phyloP scores from a whole-genome alignment of 129 eudicot genomes.

The Tanacetum coccineum region DNA sequence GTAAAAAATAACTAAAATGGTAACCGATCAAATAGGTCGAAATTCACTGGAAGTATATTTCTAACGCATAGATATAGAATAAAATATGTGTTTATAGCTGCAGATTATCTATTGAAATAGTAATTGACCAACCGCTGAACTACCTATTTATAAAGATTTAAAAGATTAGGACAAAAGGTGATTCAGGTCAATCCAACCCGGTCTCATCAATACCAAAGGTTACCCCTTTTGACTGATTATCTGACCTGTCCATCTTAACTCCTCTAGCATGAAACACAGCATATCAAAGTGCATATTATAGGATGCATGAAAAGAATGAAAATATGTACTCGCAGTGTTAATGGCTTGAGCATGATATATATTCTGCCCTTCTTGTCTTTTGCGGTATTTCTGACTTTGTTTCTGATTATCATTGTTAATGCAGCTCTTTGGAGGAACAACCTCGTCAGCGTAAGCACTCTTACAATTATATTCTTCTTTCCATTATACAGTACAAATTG shows the following conservation, averaged over 20 bases:
- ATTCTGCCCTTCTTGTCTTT: not conserved
- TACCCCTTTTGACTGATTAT: not conserved
- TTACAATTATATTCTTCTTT: slow-evolving; percentile 2
- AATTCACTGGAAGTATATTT: not conserved
- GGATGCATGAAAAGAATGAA: not conserved
- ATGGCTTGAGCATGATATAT: slow-evolving; percentile 1
- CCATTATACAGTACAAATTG: not conserved
- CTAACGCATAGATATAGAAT: not conserved
- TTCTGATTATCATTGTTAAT: slow-evolving; percentile 12
- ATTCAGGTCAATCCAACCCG: slow-evolving; percentile 1
- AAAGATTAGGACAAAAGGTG: not conserved
- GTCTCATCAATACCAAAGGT: no score
- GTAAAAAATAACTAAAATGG: not conserved
- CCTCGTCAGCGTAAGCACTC: slow-evolving; percentile 60
- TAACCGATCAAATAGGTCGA: not conserved
- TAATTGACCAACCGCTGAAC: no score
- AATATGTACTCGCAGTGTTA: not conserved
- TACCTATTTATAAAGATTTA: not conserved
- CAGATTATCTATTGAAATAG: no score
- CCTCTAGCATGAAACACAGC: not conserved
- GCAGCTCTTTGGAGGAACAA: slow-evolving; percentile 76
- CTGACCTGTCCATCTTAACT: not conserved
- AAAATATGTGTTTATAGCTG: no score
- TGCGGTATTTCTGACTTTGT: slow-evolving; percentile 10
- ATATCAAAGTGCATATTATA: not conserved